Percentiles rank a stretch among this genome's conserved stretches.
These are phyloP conservation scores for Mycena pura DNA, from an alignment of 768 basidiomycete species.

Conservation along the genomic window DNA sequence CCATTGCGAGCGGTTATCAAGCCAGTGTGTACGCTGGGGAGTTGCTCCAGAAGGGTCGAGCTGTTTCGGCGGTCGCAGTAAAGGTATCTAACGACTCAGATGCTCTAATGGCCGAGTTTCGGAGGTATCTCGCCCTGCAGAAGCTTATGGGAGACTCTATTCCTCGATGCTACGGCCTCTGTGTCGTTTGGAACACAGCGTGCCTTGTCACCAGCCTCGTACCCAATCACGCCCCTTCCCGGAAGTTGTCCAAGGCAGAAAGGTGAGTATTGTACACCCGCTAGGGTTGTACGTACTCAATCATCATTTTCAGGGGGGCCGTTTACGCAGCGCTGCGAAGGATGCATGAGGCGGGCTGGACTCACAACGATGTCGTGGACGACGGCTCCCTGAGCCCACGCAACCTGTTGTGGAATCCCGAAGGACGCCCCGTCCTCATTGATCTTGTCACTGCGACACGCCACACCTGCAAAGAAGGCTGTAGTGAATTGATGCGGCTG, in stretches of 20 bases:
- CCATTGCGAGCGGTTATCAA: neutral
- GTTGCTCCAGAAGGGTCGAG: neutral
- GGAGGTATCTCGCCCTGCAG: neutral
- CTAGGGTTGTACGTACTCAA: neutral
- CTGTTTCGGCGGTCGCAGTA: neutral
- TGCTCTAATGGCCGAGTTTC: neutral
- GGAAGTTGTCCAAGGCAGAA: conserved; percentile 3
- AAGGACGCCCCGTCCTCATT: conserved; percentile 9
- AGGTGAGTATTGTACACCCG: neutral
- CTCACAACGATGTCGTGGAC: conserved; percentile 8
- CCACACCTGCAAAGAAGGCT: neutral
- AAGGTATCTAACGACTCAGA: neutral
- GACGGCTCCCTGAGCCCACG: neutral
- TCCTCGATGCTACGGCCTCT: conserved; percentile 4
- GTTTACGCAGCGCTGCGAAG: neutral
- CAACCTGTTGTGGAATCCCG: conserved; percentile 5
- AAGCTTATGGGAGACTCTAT: neutral
- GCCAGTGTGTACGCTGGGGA: neutral
- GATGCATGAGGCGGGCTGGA: neutral
- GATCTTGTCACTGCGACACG: neutral
- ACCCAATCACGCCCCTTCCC: neutral
- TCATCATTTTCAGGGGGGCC: conserved; percentile 2
- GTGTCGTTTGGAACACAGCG: neutral
- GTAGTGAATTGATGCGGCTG: neutral
- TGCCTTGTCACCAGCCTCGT: neutral